These are phyloP conservation scores for Aurantiochytrium sp. DNA, from an alignment of 108 stramenopile genomes.

Conservation along the genomic window DNA sequence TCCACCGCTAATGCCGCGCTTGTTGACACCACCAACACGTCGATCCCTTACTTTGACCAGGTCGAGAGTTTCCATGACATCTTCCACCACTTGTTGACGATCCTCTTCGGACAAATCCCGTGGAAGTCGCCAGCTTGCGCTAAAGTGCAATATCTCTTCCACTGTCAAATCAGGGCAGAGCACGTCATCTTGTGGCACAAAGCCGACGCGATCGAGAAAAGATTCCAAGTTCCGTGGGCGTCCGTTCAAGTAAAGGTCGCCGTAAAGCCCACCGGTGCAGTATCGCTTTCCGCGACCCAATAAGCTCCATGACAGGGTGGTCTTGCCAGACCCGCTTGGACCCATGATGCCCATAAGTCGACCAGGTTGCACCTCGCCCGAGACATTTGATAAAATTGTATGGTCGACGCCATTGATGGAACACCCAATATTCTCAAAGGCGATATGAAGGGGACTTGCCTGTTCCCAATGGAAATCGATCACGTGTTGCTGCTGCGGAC, in stretches of 20 bases:
- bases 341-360: slow-evolving; percentile 5
- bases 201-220: slow-evolving; percentile 20
- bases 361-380: not conserved
- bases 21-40: not conserved
- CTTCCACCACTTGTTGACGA: not conserved
- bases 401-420: not conserved
- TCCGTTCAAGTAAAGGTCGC: not conserved
- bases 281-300: not conserved
- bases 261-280: not conserved
- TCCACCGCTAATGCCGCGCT: slow-evolving; percentile 30
- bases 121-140: slow-evolving; percentile 26
- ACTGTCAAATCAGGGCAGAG: slow-evolving; percentile 32
- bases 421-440: not conserved
- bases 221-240: not conserved
- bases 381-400: not conserved
- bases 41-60: not conserved
- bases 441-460: not conserved
- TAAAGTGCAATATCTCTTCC: slow-evolving; percentile 24
- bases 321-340: not conserved
- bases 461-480: not conserved
- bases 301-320: not conserved
- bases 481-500: not conserved
- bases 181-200: slow-evolving; percentile 49
- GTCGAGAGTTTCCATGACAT: not conserved
- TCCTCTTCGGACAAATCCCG: not conserved